Evolutionary conservation across 169 alveolate genomes (phyloP).

Genomic region (Sarcocystis neurona): DNA sequence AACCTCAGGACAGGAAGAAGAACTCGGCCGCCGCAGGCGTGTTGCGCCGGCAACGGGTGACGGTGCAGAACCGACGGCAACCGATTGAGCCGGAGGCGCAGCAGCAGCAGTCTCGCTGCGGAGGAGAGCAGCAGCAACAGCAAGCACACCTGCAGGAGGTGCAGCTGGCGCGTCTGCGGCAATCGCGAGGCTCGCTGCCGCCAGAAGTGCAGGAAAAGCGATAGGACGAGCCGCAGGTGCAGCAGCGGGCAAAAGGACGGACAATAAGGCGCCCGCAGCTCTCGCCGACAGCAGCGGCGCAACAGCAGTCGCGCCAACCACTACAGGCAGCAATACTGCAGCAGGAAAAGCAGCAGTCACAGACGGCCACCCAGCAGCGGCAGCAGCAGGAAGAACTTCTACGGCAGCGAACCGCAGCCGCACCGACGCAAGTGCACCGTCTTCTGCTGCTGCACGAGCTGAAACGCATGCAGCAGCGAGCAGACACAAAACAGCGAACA

Average conservation of each 20-base stretch:
- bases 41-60: no score
- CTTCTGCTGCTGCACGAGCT: not conserved
- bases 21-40: no score
- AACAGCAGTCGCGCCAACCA: not conserved
- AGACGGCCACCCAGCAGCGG: not conserved
- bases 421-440: not conserved
- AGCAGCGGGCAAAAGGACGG: not conserved
- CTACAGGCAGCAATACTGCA: not conserved
- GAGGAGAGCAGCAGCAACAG: no score
- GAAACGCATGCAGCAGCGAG: not conserved
- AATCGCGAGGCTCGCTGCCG: not conserved
- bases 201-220: not conserved
- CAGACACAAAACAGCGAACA: not conserved
- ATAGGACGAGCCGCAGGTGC: not conserved
- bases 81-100: no score
- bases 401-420: not conserved
- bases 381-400: constrained; percentile 1
- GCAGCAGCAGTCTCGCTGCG: no score
- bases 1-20: no score
- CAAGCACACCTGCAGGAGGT: no score
- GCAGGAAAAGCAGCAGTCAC: not conserved
- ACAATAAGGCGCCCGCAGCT: not conserved
- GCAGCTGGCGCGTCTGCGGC: no score
- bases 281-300: not conserved
- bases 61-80: no score